phyloP scores from a whole-genome alignment of 129 eudicot genomes.

The Heracleum sosnowskyi region DNA sequence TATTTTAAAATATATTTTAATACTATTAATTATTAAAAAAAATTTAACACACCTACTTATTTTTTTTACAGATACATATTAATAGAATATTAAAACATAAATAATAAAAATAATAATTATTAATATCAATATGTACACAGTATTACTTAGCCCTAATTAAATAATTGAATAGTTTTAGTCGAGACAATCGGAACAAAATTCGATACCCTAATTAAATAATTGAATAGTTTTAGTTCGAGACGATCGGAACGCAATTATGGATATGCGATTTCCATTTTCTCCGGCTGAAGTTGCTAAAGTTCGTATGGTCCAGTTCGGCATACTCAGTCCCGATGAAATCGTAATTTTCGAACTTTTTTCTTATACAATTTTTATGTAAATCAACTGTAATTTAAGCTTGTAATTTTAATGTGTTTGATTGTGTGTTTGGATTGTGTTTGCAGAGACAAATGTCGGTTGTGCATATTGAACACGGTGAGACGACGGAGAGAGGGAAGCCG shows the following conservation, averaged over 20 bases:
- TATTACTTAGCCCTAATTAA: too few species aligned
- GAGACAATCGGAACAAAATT: too few species aligned
- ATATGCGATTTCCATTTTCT: slow-evolving; percentile 78
- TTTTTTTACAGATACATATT: too few species aligned
- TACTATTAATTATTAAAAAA: too few species aligned
- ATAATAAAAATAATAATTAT: too few species aligned
- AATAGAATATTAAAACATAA: too few species aligned
- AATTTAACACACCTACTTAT: too few species aligned
- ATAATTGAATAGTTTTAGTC: too few species aligned
- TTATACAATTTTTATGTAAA: too few species aligned
- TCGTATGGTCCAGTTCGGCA: slow-evolving; percentile 81
- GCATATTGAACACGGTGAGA: slow-evolving; percentile 87
- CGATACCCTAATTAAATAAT: background rate
- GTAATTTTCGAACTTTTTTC: slow-evolving; percentile 43
- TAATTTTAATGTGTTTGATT: background rate
- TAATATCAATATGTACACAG: too few species aligned
- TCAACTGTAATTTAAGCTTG: background rate
- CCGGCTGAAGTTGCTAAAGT: slow-evolving; percentile 98
- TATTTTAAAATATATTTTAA: too few species aligned
- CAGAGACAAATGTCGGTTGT: slow-evolving; percentile 99
- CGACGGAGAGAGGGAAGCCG: slow-evolving; percentile 89
- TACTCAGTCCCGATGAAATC: slow-evolving; percentile 93
- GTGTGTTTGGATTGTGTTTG: slow-evolving; percentile 9
- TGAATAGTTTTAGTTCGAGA: background rate
- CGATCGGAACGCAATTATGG: slow-evolving; percentile 44